Base-by-base conservation (phyloP, 768 basidiomycete genomes). In the Mycena olivaceomarginata region DNA sequence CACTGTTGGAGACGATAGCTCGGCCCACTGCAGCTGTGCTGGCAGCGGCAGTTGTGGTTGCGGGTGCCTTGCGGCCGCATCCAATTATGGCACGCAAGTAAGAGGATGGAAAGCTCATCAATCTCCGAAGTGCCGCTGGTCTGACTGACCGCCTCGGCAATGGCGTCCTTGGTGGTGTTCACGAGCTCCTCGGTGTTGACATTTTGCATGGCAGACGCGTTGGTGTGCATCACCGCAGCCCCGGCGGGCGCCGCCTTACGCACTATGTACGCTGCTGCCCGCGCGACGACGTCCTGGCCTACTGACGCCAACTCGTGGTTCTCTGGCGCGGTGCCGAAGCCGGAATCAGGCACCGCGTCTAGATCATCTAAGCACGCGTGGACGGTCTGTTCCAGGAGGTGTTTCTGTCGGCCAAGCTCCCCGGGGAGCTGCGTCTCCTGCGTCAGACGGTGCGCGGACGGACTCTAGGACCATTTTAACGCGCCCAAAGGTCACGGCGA, bases 61-160 rank as follows among this genome's bases (percentile, higher is more conserved):
- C 31, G 31, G 31, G 31, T 31, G 31, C 18, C 75, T 75, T 45
- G 70, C 62, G 16, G 78, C 75, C 9, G 16, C 51, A 40, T 76
- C 75, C 53, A 79, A 53, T n/a, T n/a, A n/a, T 75, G 78, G 70
- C 78, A 79, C 31, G 78, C 78, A 51, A 79, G 59, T 51, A 79
- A 64, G 57, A 79, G 78, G 25, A 79, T 75, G n/a, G 78, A 74
- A n/a, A 82, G 76, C 67, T 81, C 80, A n/a, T 80, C 78, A 41
- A 79, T 68, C 46, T 79, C 78, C 39, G 75, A 74, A n/a, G 75
- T 74, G n/a, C 77, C 73, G 41, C 94, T 94, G 53, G 92, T 92
- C 82, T 93, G 91, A 81, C 94, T 94, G 51, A 97, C 95, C 51
- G 96, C 96, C 82, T 93, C 92, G 45, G 95, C 96, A 75, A 97